A percentile compares a stretch with the other conserved stretches of the same genome.
Evolutionary conservation across 2,329 filamentous ascomycete genomes (phyloP).

Genomic region (Dactylonectria macrodidyma): DNA sequence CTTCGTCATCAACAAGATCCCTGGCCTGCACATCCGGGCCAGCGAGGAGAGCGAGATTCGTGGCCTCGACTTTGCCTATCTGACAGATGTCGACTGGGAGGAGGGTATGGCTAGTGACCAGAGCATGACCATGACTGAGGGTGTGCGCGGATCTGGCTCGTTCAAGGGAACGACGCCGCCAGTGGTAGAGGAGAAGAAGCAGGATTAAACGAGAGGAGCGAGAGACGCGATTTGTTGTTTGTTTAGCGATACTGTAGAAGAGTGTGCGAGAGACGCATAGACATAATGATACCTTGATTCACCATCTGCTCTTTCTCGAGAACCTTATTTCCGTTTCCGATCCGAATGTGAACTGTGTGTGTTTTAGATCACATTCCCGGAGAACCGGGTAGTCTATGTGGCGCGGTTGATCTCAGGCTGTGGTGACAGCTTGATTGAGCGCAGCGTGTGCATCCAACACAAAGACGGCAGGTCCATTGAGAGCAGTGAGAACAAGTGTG

Average conservation of each 20-base stretch:
- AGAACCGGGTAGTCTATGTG: not conserved
- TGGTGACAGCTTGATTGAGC: not conserved
- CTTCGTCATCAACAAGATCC: conserved; percentile 70
- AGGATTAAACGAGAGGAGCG: conserved; percentile 13
- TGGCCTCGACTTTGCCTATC: conserved; percentile 62
- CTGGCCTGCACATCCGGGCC: conserved; percentile 68
- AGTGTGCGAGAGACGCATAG: not conserved
- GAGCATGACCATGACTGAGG: conserved; percentile 37
- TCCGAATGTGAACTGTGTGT: not conserved
- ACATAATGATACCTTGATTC: not conserved
- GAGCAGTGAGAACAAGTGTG: not conserved
- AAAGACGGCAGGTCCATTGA: not conserved
- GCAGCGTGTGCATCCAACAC: not conserved
- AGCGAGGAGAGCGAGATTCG: conserved; percentile 68
- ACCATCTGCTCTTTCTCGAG: not conserved
- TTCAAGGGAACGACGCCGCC: conserved; percentile 21
- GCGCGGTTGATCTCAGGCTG: not conserved
- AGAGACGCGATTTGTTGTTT: not conserved
- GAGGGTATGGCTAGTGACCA: conserved; percentile 37
- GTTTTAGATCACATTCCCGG: not conserved
- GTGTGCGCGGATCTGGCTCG: conserved; percentile 27
- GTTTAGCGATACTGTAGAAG: not conserved
- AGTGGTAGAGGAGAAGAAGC: conserved; percentile 30
- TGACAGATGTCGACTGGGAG: conserved; percentile 48
- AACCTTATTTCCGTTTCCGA: not conserved